A percentile compares a stretch with the other conserved stretches of the same genome.
Conservation (phyloP, 148 eudicot genomes). For the Rhododendron ovatum region DNA sequence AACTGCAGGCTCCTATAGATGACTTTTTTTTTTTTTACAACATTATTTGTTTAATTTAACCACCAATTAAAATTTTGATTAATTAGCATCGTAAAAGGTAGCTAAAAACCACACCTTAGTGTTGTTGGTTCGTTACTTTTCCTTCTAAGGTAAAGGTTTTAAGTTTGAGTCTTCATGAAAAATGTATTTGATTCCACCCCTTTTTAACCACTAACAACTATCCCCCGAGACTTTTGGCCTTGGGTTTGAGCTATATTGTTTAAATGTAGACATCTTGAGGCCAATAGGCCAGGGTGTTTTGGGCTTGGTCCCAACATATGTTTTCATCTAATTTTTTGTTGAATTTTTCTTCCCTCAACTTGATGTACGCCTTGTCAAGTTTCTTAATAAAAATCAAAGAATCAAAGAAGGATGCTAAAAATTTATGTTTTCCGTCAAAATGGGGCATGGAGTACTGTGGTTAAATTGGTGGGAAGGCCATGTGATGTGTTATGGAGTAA, state of each 20-base stretch:
- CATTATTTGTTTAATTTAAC: conserved; percentile 2
- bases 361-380: too few species aligned
- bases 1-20: background rate
- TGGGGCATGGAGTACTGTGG: background rate
- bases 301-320: too few species aligned
- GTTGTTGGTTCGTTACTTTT: background rate
- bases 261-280: too few species aligned
- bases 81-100: background rate
- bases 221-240: background rate
- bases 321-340: too few species aligned
- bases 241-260: too few species aligned
- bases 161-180: background rate
- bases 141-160: too few species aligned
- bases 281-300: too few species aligned
- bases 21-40: background rate
- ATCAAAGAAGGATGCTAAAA: background rate
- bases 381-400: too few species aligned
- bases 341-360: too few species aligned
- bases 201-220: too few species aligned
- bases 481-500: background rate
- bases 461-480: background rate
- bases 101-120: background rate
- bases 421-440: background rate
- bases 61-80: background rate
- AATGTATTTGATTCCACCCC: background rate